Evolutionary conservation across 305 asterid species (phyloP).

Genomic region (Euphrasia arctica): DNA sequence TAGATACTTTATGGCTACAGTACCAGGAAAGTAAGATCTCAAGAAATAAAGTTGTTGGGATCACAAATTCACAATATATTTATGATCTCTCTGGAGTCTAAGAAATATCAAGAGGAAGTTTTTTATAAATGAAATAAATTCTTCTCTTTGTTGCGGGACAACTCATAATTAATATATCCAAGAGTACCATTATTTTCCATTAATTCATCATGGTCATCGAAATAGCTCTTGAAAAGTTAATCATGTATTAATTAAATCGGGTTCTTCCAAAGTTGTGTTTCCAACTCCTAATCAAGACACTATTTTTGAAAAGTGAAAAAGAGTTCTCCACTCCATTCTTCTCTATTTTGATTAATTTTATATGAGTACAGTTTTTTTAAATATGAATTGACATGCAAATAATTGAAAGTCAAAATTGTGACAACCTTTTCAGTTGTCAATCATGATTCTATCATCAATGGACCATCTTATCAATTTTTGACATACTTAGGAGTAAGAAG

Average conservation of each 20-base stretch:
- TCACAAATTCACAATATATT: neutral
- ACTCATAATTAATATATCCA: neutral
- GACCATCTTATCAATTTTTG: too few relatives aligned
- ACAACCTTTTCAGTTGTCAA: too few relatives aligned
- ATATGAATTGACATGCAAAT: too few relatives aligned
- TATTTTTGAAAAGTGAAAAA: neutral
- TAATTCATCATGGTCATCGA: neutral
- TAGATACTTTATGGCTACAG: neutral
- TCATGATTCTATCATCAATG: too few relatives aligned
- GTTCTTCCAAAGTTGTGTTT: neutral
- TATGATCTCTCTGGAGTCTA: neutral
- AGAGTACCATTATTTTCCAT: neutral
- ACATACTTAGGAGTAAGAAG: neutral
- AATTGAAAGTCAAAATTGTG: too few relatives aligned
- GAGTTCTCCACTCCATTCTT: too few relatives aligned
- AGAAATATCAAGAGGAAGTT: neutral
- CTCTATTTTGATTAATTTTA: too few relatives aligned
- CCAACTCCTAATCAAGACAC: neutral
- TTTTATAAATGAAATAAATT: neutral
- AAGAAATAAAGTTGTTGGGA: neutral
- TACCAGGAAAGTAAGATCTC: neutral
- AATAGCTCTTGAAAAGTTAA: neutral
- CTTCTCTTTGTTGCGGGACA: too few relatives aligned
- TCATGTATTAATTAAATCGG: neutral
- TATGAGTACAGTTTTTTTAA: too few relatives aligned